Conservation (phyloP, 1,284 basidiomycete species). For the Bothia castanella region DNA sequence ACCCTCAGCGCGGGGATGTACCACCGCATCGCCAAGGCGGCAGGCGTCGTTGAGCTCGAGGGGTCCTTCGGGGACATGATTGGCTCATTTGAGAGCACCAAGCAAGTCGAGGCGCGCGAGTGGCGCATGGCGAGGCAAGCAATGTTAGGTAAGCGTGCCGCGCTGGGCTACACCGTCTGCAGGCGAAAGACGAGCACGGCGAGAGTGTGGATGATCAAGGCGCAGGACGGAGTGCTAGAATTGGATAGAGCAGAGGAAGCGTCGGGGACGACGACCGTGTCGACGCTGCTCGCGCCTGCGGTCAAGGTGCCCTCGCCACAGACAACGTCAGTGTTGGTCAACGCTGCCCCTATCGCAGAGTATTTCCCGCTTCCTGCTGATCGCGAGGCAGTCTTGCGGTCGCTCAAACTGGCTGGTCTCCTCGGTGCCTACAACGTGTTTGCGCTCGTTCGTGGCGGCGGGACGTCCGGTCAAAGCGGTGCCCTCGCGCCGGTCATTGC, state of each 20-base stretch:
- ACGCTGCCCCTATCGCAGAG: slow-evolving; percentile 71
- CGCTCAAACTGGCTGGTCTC: slow-evolving; percentile 81
- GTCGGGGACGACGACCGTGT: slow-evolving; percentile 11
- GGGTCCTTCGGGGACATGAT: slow-evolving; percentile 53
- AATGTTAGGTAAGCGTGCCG: slow-evolving; percentile 44
- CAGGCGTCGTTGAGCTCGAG: slow-evolving; percentile 60
- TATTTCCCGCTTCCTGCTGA: slow-evolving; percentile 81
- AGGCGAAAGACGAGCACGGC: slow-evolving; percentile 84
- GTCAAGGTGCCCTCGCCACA: slow-evolving; percentile 33
- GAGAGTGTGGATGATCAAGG: slow-evolving; percentile 92
- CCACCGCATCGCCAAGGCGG: slow-evolving; percentile 62
- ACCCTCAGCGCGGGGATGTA: slow-evolving; percentile 73
- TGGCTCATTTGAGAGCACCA: slow-evolving; percentile 65
- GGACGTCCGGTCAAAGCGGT: slow-evolving; percentile 87
- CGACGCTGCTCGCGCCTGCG: slow-evolving; percentile 20
- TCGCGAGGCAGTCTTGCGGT: slow-evolving; percentile 77
- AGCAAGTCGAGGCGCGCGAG: slow-evolving; percentile 49
- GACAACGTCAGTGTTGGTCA: slow-evolving; percentile 69
- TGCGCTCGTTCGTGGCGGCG: slow-evolving; percentile 84
- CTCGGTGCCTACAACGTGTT: slow-evolving; percentile 93
- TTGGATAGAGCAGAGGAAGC: slow-evolving; percentile 16
- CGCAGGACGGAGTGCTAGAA: slow-evolving; percentile 52
- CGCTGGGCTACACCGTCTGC: slow-evolving; percentile 78
- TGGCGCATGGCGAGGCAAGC: slow-evolving; percentile 35
- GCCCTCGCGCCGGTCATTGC: slow-evolving; percentile 84